phyloP scores from a whole-genome alignment of 148 eudicot genomes.

The Vaccinium vitisidaea region DNA sequence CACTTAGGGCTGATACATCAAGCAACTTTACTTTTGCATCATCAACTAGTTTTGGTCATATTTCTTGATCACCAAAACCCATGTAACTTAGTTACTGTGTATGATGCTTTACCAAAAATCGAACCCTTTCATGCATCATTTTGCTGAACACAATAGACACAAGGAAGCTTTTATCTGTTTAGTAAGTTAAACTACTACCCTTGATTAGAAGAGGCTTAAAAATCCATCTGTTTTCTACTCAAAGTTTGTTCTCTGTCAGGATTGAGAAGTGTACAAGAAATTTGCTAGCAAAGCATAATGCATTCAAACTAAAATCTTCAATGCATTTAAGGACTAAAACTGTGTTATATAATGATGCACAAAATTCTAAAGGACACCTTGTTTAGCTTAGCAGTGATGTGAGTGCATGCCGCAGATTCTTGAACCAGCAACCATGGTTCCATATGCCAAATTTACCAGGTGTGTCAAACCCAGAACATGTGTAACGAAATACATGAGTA shows the following conservation, averaged over 20 bases:
- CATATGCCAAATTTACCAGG: neutral
- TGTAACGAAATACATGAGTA: neutral
- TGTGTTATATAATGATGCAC: neutral
- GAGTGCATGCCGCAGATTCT: neutral
- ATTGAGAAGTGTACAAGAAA: neutral
- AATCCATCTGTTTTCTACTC: neutral
- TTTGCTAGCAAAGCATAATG: neutral
- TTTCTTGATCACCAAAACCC: conserved; percentile 49
- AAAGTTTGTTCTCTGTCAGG: neutral
- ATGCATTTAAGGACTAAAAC: neutral
- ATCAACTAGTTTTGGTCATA: conserved; percentile 30
- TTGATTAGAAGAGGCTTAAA: neutral
- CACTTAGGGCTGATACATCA: conserved; percentile 61
- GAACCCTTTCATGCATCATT: neutral
- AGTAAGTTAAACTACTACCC: neutral
- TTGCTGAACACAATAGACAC: neutral
- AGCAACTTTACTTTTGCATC: conserved; percentile 58
- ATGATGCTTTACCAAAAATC: conserved; percentile 33
- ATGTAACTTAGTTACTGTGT: conserved; percentile 13
- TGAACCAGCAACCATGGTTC: neutral
- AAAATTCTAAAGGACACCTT: neutral
- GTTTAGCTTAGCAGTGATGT: neutral
- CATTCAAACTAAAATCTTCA: neutral
- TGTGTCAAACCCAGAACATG: neutral
- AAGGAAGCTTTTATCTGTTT: neutral